Evolutionary conservation across 371 early-diverging fungal genomes (phyloP).

Genomic region (Coemansia sp.): DNA sequence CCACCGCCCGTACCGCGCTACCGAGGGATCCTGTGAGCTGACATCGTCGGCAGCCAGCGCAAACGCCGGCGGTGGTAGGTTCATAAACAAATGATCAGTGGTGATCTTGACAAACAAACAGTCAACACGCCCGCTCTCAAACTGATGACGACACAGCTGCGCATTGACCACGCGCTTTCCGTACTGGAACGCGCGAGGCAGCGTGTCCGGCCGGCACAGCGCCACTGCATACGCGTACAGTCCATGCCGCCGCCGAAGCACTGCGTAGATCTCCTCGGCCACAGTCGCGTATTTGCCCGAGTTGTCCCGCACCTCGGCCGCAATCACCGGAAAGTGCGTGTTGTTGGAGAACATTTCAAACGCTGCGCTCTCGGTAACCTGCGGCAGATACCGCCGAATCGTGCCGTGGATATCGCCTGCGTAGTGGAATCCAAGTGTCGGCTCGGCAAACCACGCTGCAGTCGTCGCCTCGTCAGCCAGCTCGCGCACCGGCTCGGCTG

Average conservation of each 20-base stretch:
- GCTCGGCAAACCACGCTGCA: constrained; percentile 28
- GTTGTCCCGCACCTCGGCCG: constrained; percentile 60
- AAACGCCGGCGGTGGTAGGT: constrained; percentile 44
- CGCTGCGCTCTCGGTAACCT: constrained; percentile 53
- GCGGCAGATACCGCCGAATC: constrained; percentile 28
- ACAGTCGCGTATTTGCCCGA: constrained; percentile 56
- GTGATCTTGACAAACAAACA: constrained; percentile 39
- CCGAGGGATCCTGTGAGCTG: constrained; percentile 38
- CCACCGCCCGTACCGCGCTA: constrained; percentile 53
- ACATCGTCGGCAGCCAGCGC: constrained; percentile 18
- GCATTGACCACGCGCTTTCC: constrained; percentile 67
- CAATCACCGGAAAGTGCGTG: constrained; percentile 66
- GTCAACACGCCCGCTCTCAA: constrained; percentile 58
- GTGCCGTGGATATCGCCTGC: constrained; percentile 42
- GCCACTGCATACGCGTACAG: constrained; percentile 64
- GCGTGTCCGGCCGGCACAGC: constrained; percentile 58
- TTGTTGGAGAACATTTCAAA: constrained; percentile 69
- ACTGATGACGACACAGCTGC: constrained; percentile 63
- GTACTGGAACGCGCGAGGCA: constrained; percentile 73
- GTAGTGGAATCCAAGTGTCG: constrained; percentile 43
- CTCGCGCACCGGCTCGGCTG: constrained; percentile 53
- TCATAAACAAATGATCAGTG: constrained; percentile 30
- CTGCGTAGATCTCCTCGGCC: constrained; percentile 57
- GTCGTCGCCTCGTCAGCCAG: neutral
- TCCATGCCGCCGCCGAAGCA: constrained; percentile 59